Evolutionary conservation across 768 basidiomycete species (phyloP), one percentile per base, ranked within the genome.

Genomic region (Auricularia heimuer): DNA sequence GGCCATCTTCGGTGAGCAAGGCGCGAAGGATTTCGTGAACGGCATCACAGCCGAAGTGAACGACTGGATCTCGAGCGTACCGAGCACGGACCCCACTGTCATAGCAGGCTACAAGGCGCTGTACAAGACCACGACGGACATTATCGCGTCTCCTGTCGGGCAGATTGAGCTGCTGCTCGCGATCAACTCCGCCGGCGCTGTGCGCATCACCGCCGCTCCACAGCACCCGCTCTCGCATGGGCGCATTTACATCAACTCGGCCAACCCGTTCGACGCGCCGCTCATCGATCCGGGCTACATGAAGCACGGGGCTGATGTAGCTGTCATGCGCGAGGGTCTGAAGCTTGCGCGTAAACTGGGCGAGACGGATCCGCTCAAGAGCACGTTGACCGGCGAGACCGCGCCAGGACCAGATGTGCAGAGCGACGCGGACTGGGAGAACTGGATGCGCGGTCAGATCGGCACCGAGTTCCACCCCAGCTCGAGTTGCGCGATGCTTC

Each of bases 251-350:
- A 84, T 89, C 75, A 85, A 80, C 70, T 81, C 83, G 3, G 76
- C 79, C 16, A 80, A 82, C 65, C 76, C 84, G 1, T 90, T 89
- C 74, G 82, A 83, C 65, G 69, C 76, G 29, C 86, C 86, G 3
- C 71, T 80, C 56, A 84, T 90, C 71, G 85, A 90, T 73, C 88
- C 88, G 3, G 75, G 80, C 66, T 89, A 89, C 74, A 81, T 87
- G 63, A 76, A 81, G 4, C 82, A 86, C 69, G 73, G 77, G 4
- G 81, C 65, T 77, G 83, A 86, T 71, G 65, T 78, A 37, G 69
- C 73, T 10, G 73, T 83, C 44, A 72, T 87, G 64, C 81, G 85
- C 56, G 81, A 85, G 72, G 87, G 83, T 37, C 73, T 86, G 64
- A 85, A 85, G 71, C 79, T 88, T 62, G 85, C 82, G n/a, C 80